A percentile compares a stretch with the other conserved stretches of the same genome.
These are phyloP conservation scores for Penicillium decumbens DNA, from an alignment of 2,329 filamentous ascomycete genomes.

Conservation along the genomic window DNA sequence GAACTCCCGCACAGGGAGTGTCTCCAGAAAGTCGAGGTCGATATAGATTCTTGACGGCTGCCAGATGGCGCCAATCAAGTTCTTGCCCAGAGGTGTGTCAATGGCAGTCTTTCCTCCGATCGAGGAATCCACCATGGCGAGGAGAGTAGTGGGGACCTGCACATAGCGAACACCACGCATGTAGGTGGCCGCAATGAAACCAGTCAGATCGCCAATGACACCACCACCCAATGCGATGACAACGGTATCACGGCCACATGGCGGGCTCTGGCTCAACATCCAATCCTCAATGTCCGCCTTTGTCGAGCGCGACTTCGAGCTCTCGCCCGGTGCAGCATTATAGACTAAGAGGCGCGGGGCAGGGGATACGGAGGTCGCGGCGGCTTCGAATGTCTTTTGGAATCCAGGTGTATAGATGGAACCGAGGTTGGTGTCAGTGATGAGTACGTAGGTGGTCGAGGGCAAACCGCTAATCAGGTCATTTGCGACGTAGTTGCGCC, in stretches of 20 bases:
- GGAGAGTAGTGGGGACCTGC: constrained; percentile 88
- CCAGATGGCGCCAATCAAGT: constrained; percentile 93
- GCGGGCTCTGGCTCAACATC: constrained; percentile 75
- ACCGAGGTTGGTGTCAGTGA: constrained; percentile 91
- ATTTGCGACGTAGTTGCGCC: constrained; percentile 72
- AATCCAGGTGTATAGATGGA: constrained; percentile 78
- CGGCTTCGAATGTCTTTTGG: constrained; percentile 58
- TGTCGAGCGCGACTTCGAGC: constrained; percentile 85
- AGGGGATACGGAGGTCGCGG: constrained; percentile 43
- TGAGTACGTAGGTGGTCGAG: constrained; percentile 90
- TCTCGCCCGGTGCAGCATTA: constrained; percentile 83
- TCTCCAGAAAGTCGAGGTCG: constrained; percentile 85
- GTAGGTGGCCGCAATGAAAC: constrained; percentile 95
- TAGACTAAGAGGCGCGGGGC: constrained; percentile 74
- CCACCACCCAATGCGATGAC: constrained; percentile 92
- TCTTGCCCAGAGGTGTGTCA: constrained; percentile 93
- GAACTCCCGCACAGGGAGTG: constrained; percentile 83
- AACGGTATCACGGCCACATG: constrained; percentile 90
- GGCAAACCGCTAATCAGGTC: constrained; percentile 73
- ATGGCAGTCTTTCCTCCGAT: constrained; percentile 99
- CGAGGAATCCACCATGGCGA: constrained; percentile 97
- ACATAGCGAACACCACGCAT: constrained; percentile 97
- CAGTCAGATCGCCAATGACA: constrained; percentile 96
- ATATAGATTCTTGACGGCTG: constrained; percentile 93
- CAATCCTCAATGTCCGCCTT: constrained; percentile 97